Evolutionary conservation across 306 rosid species (phyloP), one percentile per base, ranked within the genome.

Genomic region (Acacia melanoxylon): DNA sequence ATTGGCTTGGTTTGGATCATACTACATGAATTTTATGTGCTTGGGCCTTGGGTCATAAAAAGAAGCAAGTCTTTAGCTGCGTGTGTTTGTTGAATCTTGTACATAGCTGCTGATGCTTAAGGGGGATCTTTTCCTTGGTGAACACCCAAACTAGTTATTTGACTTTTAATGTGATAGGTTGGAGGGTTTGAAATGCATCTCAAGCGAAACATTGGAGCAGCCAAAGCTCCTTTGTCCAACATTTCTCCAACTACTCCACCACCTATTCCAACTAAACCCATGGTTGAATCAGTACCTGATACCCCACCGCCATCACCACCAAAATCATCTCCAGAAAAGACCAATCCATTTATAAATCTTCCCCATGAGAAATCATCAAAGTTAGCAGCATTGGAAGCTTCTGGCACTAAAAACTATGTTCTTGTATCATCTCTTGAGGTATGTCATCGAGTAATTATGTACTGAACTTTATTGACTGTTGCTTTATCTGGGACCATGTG

Each of bases 151-250:
- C 4, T 62, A 5, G 2, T 62, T 10, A 62, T 62, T 62, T 13
- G 19, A 13, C 10, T 13, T 62, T 62, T 13, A 62, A 61, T 85
- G 48, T 81, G 72, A 68, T 74, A 93, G 97, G 86, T 93, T 85
- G 97, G 97, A 80, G 97, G 90, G 61, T 91, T 88, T 83, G 91
- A 93, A 83, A 93, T 93, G 97, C 94, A 91, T 85, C 69, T 93
- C 74, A 93, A 88, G 91, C 90, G 97, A 65, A 90, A 88, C 58
- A 37, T 93, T 78, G 97, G 91, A 83, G 94, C 71, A 59, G 85
- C 88, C 61, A 79, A 56, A 71, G 77, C 86, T 77, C 91, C 91
- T 6, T 14, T 87, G 83, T 85, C 95, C 69, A 78, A 75, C 88
- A 87, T 90, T 86, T 90, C 91, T 0, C 97, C 95, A 40, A 84